Evolutionary conservation across 495 filamentous ascomycete genomes (phyloP), one percentile per base, ranked within the genome.

Genomic region (Parathielavia appendiculata): DNA sequence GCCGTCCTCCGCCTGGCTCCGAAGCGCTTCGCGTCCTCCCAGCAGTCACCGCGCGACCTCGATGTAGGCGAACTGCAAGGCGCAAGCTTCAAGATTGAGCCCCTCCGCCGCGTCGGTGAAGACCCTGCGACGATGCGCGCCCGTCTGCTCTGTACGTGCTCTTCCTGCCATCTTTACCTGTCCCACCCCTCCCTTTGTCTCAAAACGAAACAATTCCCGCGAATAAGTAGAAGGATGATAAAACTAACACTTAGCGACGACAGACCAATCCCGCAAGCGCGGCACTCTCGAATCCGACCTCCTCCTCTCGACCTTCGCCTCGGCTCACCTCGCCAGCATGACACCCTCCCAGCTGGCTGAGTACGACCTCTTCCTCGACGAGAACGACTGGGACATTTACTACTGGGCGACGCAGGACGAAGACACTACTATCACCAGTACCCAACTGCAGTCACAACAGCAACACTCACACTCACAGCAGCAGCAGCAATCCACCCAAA

Each of bases 321-420:
- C 93, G 60, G 75, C 77, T 40, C 78, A 93, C 72, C 83, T 98
- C 13, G 66, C 74, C 11, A 71, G 73, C 46, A 96, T 98, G 92
- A 80, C 79, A 0, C 73, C 75, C 5, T 73, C 77, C 49, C 90
- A 92, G 66, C 82, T 98, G 55, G 69, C 81, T 58, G 84, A 95
- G 71, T 97, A 92, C 76, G 95, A 97, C 71, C 75, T 80, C 16
- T 97, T 98, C 80, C 83, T 98, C 47, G 93, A 98, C 75, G 93
- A 98, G 73, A 97, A 97, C 70, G 93, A 98, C 73, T 98, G 93
- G 93, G 93, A 98, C 70, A 97, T 98, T 58, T 98, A 98, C 78
- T 98, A 98, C 81, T 98, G 93, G 93, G 90, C 91, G 0, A 98
- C 95, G n/a, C 95, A 98, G 70, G 46, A 56, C 5, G 13, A 88